phyloP scores from a whole-genome alignment of 331 rosid species.

The Spiraea crenata region DNA sequence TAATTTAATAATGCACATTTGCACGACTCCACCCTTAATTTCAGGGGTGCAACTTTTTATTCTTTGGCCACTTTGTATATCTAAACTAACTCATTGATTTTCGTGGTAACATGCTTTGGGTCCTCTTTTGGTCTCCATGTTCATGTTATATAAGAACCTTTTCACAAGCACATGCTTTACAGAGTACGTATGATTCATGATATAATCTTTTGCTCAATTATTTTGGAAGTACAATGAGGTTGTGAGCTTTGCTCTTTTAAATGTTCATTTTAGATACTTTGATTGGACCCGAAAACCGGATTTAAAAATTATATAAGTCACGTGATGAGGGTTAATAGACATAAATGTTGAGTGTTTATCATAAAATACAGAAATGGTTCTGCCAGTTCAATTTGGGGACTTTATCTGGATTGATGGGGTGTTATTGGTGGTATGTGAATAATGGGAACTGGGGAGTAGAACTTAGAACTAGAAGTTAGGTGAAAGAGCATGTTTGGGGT shows the following conservation, averaged over 20 bases:
- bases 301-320: too few relatives aligned
- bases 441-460: not conserved
- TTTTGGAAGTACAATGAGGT: too few relatives aligned
- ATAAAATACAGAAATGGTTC: too few relatives aligned
- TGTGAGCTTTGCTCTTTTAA: too few relatives aligned
- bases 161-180: not conserved
- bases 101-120: constrained; percentile 11
- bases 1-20: not conserved
- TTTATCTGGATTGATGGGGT: not conserved
- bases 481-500: not conserved
- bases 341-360: too few relatives aligned
- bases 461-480: not conserved
- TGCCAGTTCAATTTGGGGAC: not conserved
- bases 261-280: too few relatives aligned
- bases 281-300: too few relatives aligned
- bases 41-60: not conserved
- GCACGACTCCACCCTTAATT: not conserved
- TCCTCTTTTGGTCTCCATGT: not conserved
- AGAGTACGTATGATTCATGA: not conserved
- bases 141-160: not conserved
- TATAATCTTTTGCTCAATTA: not conserved
- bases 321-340: too few relatives aligned
- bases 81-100: not conserved
- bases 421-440: not conserved
- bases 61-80: not conserved